Evolutionary conservation across 2,329 filamentous ascomycete genomes (phyloP), one percentile per base, ranked within the genome.

Genomic region (Aaosphaeria pasadenensis): DNA sequence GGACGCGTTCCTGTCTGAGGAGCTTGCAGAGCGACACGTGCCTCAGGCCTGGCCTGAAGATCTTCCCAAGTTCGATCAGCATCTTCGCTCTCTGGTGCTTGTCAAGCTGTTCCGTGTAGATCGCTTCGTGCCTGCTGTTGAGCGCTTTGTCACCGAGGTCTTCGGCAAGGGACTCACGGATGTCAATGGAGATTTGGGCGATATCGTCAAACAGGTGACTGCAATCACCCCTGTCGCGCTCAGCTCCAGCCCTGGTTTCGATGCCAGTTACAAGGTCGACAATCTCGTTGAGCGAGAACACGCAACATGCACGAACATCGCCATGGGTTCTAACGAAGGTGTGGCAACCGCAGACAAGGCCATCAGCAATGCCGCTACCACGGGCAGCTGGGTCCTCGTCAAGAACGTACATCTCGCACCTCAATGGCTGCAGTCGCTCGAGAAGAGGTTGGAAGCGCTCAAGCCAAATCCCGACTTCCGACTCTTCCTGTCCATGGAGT

Each of bases 211-310:
- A 44, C 87, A 95, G 70, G 90, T 96, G 45, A 86, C 86, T 5
- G 85, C 92, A 30, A 89, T 85, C 31, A 85, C 89, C 2, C 94
- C 94, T 7, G 88, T 99, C 57, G 88, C 94, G 4, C 81, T 99
- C 33, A 92, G 92, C 62, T 99, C 94, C 5, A 96, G 88, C 63
- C 91, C 92, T 51, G 94, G 94, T 35, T 99, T 99, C 69, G 94
- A 99, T 71, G 95, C 95, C 46, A 96, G 90, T 68, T 99, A 97
- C 84, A 99, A 99, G 78, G 94, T 99, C 51, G 94, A 99, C 70
- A 90, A 86, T 52, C 79, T 99, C 46, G 95, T 97, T 30, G 89
- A 96, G 71, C 83, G 89, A 57, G 86, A 84, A 69, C 83, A 84
- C 50, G 86, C 89, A 44, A 85, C 83, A 46, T 99, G 94, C 74